Evolutionary conservation across 1,139 yeast species (phyloP), one percentile per base, ranked within the genome.

Genomic region (Lodderomyces metapsilosis): DNA sequence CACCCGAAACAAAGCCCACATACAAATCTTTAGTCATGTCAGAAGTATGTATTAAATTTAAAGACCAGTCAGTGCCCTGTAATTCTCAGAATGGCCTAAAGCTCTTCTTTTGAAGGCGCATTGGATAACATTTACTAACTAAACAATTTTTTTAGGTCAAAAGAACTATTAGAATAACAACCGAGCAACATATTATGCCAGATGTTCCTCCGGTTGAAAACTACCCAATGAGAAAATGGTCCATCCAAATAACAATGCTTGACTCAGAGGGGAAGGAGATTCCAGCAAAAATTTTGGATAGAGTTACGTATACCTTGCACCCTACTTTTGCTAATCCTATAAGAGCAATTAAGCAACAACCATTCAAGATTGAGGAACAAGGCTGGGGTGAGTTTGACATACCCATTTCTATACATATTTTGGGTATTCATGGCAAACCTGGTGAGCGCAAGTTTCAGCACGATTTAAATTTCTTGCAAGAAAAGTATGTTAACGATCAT

Each of bases 301-400:
- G 84, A 64, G 98, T 89, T 41, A 88, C 95, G 15, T 92, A 91
- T 62, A 83, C 88, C 54, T 76, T 92, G 52, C 98, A 92, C 70
- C 98, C 98, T 30, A 92, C 98, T 11, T 92, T 92, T 64, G 80
- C 82, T 42, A 88, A 88, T 61, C 98, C 98, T 9, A 82, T 79
- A 49, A 78, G 98, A 65, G 74, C 84, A 6, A 63, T 88, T 56
- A 88, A 87, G 57, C 82, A 82, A 56, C 80, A 87, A 16, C 98
- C 98, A n/a, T 92, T 91, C 67, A 77, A 69, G 57, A 84, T 92
- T 42, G 88, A 83, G 59, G 98, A 92, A 63, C 85, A 88, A 68
- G 98, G 98, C 38, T 92, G 98, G 98, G 98, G 98, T 58, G 98
- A 92, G 53, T 91, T 91, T 57, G 96, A 91, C 59, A 77, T 92